Percentiles rank a stretch among this genome's conserved stretches.
Evolutionary conservation across 2,329 filamentous ascomycete species (phyloP).

Genomic region (Venturia aucupariae): DNA sequence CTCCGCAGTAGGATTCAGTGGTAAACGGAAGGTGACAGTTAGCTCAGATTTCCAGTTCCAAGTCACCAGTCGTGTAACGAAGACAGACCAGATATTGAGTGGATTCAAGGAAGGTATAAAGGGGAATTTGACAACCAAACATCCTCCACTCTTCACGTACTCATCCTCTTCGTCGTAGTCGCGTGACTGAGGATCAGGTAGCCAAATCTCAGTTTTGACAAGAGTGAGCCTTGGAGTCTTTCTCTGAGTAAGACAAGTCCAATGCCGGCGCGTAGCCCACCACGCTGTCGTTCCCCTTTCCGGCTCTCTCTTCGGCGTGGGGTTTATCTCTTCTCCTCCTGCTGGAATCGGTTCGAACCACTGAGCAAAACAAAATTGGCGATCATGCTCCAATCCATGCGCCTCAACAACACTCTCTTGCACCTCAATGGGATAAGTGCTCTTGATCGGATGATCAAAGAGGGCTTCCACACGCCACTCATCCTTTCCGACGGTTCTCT

Average conservation of each 20-base stretch:
- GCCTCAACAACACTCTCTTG: slow-evolving; percentile 53
- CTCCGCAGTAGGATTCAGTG: slow-evolving; percentile 50
- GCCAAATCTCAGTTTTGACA: slow-evolving; percentile 58
- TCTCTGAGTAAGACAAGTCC: slow-evolving; percentile 64
- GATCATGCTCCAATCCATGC: slow-evolving; percentile 67
- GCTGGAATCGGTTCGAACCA: slow-evolving; percentile 31
- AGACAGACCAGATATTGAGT: slow-evolving; percentile 25
- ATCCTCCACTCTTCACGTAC: slow-evolving; percentile 46
- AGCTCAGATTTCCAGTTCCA: slow-evolving; percentile 24
- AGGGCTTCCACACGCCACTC: slow-evolving; percentile 45
- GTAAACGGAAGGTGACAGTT: slow-evolving; percentile 57
- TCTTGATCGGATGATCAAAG: slow-evolving; percentile 76
- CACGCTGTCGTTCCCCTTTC: neutral
- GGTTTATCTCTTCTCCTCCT: neutral
- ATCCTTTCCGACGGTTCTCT: neutral
- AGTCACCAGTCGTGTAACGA: slow-evolving; percentile 25
- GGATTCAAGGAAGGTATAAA: slow-evolving; percentile 28
- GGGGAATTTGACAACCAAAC: slow-evolving; percentile 59
- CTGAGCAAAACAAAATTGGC: slow-evolving; percentile 75
- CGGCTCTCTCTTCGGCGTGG: neutral
- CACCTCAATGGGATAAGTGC: slow-evolving; percentile 69
- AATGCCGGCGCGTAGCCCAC: slow-evolving; percentile 29
- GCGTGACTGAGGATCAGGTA: slow-evolving; percentile 52
- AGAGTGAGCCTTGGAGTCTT: slow-evolving; percentile 62
- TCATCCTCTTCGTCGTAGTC: slow-evolving; percentile 41